These are phyloP conservation scores for Moricandia moricandioides DNA, from an alignment of 345 rosid genomes.

Conservation along the genomic window DNA sequence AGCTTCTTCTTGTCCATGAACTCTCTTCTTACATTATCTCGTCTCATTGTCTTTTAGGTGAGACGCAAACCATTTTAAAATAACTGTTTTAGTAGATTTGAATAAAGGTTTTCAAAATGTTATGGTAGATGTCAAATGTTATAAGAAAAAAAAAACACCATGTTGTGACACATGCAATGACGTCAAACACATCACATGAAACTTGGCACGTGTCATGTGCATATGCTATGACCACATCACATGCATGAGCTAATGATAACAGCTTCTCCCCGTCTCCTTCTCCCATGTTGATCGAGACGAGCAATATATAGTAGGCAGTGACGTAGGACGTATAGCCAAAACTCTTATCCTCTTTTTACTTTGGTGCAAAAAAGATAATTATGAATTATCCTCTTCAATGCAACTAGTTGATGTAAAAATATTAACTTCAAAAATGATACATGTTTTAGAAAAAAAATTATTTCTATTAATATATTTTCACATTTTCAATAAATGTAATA, in stretches of 20 bases:
- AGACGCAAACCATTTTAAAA: too few relatives aligned
- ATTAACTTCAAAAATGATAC: neutral
- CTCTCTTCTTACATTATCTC: neutral
- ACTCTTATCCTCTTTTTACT: neutral
- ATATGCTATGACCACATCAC: neutral
- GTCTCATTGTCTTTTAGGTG: neutral
- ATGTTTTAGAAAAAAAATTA: too few relatives aligned
- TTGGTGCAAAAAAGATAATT: neutral
- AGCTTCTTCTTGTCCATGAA: neutral
- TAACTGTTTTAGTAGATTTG: neutral
- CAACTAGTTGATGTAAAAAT: neutral
- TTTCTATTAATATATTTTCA: too few relatives aligned
- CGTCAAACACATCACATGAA: neutral
- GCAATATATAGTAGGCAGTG: neutral
- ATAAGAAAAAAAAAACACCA: neutral
- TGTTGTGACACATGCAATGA: neutral
- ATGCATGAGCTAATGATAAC: neutral
- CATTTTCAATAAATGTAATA: too few relatives aligned
- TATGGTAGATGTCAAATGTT: neutral
- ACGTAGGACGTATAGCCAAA: neutral
- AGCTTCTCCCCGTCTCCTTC: neutral
- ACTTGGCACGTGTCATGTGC: constrained; percentile 2
- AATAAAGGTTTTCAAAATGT: neutral
- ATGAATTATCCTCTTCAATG: neutral
- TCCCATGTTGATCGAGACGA: neutral